phyloP scores from a whole-genome alignment of 1,284 basidiomycete genomes.

The Marasmius sp. region DNA sequence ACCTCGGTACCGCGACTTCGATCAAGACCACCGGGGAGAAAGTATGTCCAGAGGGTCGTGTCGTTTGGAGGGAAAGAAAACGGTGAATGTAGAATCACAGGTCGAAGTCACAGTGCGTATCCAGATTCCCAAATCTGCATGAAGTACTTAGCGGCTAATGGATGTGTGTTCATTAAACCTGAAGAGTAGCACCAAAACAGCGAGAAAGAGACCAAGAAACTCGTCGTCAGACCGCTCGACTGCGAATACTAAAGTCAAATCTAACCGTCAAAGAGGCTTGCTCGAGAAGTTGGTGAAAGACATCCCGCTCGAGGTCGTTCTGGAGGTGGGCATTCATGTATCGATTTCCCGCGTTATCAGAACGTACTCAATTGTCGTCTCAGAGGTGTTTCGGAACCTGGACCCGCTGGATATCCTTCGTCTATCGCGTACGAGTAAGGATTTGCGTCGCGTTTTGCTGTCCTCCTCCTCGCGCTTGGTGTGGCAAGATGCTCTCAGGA shows the following conservation, averaged over 20 bases:
- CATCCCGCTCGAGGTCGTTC: not conserved
- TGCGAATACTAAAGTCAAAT: not conserved
- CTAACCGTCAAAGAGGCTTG: not conserved
- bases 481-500: not conserved
- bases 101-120: no score
- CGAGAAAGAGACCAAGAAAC: no score
- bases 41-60: no score
- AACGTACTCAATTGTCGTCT: not conserved
- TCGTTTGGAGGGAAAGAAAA: no score
- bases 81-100: no score
- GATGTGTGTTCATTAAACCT: no score
- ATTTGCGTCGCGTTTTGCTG: not conserved
- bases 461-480: not conserved
- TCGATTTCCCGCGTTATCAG: not conserved
- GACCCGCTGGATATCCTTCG: not conserved
- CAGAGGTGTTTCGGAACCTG: not conserved
- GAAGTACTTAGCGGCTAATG: no score
- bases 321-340: not conserved
- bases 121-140: no score
- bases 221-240: no score
- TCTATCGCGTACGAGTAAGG: not conserved
- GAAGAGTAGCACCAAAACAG: no score
- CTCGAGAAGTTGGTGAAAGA: not conserved
- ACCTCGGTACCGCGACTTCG: no score
- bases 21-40: no score